Base-by-base conservation (phyloP, 1,284 basidiomycete species). In the Trichosporon coremiiforme region DNA sequence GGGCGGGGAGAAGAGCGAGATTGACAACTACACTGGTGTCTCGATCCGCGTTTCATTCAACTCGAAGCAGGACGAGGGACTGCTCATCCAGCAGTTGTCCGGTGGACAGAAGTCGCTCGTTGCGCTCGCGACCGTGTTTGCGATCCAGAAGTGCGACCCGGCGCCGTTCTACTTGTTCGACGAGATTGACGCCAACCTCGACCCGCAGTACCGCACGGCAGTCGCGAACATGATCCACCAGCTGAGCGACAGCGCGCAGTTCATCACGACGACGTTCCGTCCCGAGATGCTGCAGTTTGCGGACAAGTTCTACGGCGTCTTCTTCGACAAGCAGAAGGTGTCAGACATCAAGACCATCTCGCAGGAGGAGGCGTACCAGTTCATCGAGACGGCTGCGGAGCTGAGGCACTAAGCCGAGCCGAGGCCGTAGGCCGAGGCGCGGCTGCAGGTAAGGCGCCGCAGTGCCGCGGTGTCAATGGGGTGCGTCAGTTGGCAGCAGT, bases 81-180 rank as follows among this genome's bases (percentile, higher is more conserved):
- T 98, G 71, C 89, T 94, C 67, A 97, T 99, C 77, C 94, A 97
- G 80, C 97, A 99, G 81, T 85, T 99, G 5, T 98, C 95, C 1
- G 97, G 97, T 66, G 97, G 97, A 7, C 97, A 99, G 78, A 99
- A 99, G 81, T 95, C 95, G 1, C 86, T 99, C 12, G 97, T 99
- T 4, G 97, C 97, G 0, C 89, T 99, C 33, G 94, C 97, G 1
- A 22, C 75, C 91, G 95, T 99, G 20, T 99, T 99, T 79, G 95
- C 96, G 8, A 99, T 99, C 76, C 97, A 99, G 82, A 98, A 97
- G 84, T 98, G 95, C 82, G 97, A 99, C 79, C 97, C 97, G 0
- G 97, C 97, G 0, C 97, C 97, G 0, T 99, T 99, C 86, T 99
- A 99, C 84, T 87, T 99, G n/a, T 99, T 99, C 80, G 97, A 99